Evolutionary conservation across 495 filamentous ascomycete genomes (phyloP).

Genomic region (Podospora appendiculata): DNA sequence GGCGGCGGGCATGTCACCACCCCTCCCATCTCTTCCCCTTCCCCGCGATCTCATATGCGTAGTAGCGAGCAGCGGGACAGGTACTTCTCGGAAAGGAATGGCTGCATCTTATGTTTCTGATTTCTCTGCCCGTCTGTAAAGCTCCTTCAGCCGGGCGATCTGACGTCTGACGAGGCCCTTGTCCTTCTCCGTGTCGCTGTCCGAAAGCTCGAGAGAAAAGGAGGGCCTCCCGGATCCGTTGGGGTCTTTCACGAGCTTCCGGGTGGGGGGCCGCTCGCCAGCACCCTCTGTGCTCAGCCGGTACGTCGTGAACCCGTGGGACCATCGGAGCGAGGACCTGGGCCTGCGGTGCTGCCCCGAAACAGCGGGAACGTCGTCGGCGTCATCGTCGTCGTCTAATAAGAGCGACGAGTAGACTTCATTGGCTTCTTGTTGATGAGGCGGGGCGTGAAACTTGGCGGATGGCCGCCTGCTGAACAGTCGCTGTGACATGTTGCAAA

Average conservation of each 20-base stretch:
- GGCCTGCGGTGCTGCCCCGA: no score
- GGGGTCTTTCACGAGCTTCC: constrained; percentile 23
- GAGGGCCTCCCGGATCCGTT: constrained; percentile 18
- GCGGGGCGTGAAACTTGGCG: not conserved
- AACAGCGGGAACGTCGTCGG: no score
- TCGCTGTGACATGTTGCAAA: not conserved
- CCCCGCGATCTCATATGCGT: no score
- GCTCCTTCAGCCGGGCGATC: constrained; percentile 15
- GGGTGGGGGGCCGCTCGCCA: constrained; percentile 16
- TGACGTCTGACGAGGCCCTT: constrained; percentile 14
- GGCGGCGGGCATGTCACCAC: no score
- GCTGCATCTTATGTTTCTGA: not conserved
- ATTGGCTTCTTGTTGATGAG: not conserved
- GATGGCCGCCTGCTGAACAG: not conserved
- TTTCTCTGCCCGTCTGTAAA: constrained; percentile 18
- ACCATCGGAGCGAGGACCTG: no score
- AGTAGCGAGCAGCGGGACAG: no score
- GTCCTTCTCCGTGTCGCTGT: constrained; percentile 19
- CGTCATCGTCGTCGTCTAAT: no score
- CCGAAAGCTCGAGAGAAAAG: constrained; percentile 18
- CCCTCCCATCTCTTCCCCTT: no score
- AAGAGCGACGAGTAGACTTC: no score
- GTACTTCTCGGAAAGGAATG: no score
- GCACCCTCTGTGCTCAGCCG: constrained; percentile 14
- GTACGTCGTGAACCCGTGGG: not conserved